Conservation (phyloP, 306 rosid species). For the Malus sieversii region DNA sequence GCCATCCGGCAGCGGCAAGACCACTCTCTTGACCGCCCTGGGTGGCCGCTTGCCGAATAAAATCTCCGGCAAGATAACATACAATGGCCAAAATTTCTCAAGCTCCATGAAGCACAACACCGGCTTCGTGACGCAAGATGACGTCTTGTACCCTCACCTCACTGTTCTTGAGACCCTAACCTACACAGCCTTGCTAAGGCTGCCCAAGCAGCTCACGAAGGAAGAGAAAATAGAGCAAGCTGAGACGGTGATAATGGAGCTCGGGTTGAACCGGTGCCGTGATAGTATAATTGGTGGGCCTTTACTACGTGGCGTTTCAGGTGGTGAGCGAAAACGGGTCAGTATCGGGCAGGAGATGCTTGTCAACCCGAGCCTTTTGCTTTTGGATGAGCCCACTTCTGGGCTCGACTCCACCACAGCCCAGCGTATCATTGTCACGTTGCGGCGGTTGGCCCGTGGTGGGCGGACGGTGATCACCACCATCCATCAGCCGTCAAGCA, state of each 20-base stretch:
- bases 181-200: conserved; percentile 54
- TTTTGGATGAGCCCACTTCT: conserved; percentile 83
- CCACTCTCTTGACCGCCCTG: conserved; percentile 64
- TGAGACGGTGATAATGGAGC: conserved; percentile 44
- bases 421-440: conserved; percentile 42
- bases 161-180: conserved; percentile 67
- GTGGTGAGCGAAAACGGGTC: conserved; percentile 78
- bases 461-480: conserved; percentile 79
- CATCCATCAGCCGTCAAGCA: conserved; percentile 78
- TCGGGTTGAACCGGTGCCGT: conserved; percentile 58
- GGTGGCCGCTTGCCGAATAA: conserved; percentile 59
- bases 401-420: conserved; percentile 84
- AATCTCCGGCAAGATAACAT: conserved; percentile 56
- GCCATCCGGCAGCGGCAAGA: conserved; percentile 89
- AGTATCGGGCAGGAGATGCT: conserved; percentile 88
- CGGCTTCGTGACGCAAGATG: conserved; percentile 77
- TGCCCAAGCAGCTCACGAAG: conserved; percentile 42
- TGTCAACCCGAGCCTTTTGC: conserved; percentile 67
- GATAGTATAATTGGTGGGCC: conserved; percentile 46
- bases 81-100: conserved; percentile 52
- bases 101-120: conserved; percentile 45
- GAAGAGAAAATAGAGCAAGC: conserved; percentile 58
- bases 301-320: conserved; percentile 59
- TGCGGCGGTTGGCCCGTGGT: conserved; percentile 39
- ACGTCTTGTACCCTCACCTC: conserved; percentile 72